A percentile compares a stretch with the other conserved stretches of the same genome.
phyloP scores from a whole-genome alignment of 2,329 filamentous ascomycete genomes.

The Pseudocercospora fijiensis region DNA sequence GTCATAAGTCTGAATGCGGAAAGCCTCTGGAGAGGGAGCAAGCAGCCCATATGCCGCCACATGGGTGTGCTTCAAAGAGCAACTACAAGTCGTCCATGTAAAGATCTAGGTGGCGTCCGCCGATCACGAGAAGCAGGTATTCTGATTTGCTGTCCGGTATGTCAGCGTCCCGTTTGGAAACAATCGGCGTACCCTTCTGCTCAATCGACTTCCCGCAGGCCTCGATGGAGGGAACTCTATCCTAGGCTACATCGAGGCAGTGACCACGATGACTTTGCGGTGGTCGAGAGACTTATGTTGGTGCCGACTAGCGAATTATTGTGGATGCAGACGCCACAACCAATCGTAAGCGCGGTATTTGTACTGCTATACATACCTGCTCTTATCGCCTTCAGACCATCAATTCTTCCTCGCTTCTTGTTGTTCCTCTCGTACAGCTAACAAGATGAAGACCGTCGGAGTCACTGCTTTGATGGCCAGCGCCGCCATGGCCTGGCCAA shows the following conservation, averaged over 20 bases:
- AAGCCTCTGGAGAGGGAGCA: background rate
- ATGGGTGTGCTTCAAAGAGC: background rate
- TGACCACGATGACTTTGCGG: background rate
- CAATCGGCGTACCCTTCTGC: background rate
- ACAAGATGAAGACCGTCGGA: background rate
- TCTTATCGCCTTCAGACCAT: background rate
- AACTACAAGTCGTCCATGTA: background rate
- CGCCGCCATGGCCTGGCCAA: constrained; percentile 4
- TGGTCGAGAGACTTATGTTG: background rate
- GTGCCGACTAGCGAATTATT: background rate
- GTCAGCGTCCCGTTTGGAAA: background rate
- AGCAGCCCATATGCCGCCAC: background rate
- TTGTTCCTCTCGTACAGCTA: background rate
- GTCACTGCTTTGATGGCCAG: background rate
- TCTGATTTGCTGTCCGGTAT: background rate
- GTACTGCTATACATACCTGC: background rate
- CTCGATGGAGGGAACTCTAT: background rate
- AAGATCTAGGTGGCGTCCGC: background rate
- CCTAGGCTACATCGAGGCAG: background rate
- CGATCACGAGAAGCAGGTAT: background rate
- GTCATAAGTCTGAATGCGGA: background rate
- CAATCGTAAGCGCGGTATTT: background rate
- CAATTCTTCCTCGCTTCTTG: background rate
- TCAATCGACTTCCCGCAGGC: background rate
- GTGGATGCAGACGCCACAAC: background rate